Base-by-base conservation (phyloP, 306 rosid genomes). In the Bauhinia variegata region DNA sequence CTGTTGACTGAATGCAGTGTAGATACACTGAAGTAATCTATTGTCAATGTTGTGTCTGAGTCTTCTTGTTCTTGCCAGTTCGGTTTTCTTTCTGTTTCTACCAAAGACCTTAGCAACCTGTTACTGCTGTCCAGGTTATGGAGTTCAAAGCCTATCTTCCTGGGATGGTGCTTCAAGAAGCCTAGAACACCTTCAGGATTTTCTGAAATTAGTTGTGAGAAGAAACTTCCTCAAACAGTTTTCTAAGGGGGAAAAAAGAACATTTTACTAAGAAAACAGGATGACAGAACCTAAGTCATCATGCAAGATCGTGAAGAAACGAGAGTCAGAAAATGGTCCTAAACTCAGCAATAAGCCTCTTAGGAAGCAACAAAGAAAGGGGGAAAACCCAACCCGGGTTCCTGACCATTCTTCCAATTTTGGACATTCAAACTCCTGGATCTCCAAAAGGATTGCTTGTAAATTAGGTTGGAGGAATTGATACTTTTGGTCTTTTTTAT, bases 381-480 rank as follows among this genome's bases (percentile, higher is more conserved):
- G 88, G 15, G 92, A 88, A 61, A 89, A 83, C 72, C 97, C 98
- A 60, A 69, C 79, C 4, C 83, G 95, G 31, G 70, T 86, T 67
- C 56, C 87, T 7, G 93, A 88, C 11, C 91, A 86, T 74, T 79
- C 88, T 76, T 72, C 83, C 12, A 91, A 88, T 54, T 82, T 74
- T 82, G 89, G 86, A 74, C 78, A 46, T 77, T 71, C 82, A 32
- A 78, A 77, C 71, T 86, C 97, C 11, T 87, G 98, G 96, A 76
- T 89, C 55, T 93, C 97, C 83, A 89, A 89, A 80, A 93, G 89
- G 60, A 85, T 96, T 76, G 97, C 98, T 60, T 93, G 98, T 69
- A 78, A 91, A 83, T n/a, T n/a, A 86, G 96, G 96, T 93, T 44
- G 15, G 68, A 67, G 15, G 68, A 67, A 77, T 47, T 60, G 50